A percentile compares a stretch with the other conserved stretches of the same genome.
These are phyloP conservation scores for Tetrahymena elliotti DNA, from an alignment of 73 alveolate genomes.

Conservation along the genomic window DNA sequence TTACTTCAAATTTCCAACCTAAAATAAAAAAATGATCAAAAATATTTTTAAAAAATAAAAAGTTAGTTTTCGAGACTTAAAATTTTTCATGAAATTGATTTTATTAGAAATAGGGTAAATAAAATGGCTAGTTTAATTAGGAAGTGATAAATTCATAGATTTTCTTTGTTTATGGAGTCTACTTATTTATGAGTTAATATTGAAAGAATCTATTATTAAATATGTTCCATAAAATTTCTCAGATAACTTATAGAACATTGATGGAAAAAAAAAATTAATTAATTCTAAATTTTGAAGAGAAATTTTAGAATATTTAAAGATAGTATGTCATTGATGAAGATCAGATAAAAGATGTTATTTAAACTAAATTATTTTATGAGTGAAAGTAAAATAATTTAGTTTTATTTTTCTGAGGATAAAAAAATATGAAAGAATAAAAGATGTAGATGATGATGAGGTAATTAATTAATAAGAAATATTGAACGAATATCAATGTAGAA, in stretches of 20 bases:
- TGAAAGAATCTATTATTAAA: neutral
- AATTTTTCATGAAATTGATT: too few species aligned
- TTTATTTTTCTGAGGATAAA: neutral
- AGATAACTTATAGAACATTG: neutral
- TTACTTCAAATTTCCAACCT: too few species aligned
- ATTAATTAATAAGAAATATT: too few species aligned
- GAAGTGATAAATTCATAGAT: neutral
- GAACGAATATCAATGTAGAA: neutral
- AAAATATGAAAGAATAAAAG: neutral
- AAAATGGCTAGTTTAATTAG: neutral
- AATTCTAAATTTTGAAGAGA: neutral
- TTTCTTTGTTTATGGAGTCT: neutral
- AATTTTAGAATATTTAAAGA: neutral
- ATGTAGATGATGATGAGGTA: too few species aligned
- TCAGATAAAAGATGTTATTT: too few species aligned
- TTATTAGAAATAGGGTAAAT: neutral
- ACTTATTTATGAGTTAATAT: too few species aligned
- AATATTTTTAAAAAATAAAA: too few species aligned
- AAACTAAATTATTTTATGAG: neutral
- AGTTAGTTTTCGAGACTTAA: too few species aligned
- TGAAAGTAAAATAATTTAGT: neutral
- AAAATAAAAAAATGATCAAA: too few species aligned
- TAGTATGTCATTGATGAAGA: neutral
- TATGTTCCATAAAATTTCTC: neutral
- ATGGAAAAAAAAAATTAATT: neutral